Base-by-base conservation (phyloP, 1,139 yeast genomes). In the Lodderomyces margitis region DNA sequence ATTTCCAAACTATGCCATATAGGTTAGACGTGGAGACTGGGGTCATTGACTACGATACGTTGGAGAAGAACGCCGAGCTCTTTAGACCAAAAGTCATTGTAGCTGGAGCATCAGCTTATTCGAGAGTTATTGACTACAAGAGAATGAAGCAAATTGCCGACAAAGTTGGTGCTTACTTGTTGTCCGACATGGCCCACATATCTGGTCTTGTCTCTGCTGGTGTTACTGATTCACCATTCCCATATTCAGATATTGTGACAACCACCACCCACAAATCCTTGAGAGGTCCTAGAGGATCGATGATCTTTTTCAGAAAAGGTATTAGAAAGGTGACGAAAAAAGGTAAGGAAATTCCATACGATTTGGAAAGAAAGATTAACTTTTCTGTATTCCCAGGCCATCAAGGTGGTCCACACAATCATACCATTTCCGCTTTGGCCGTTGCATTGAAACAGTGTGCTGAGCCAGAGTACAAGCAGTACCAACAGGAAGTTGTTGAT, bases 401-500 rank as follows among this genome's bases (percentile, higher is more conserved):
- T 68, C 98, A 91, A 75, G 98, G 98, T 73, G 98, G 98, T 59
- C 98, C 98, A 54, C 97, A 91, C 68, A 91, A 91, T 75, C 97
- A 91, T 69, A 91, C 97, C 55, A 91, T 91, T 59, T 85, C 96
- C 51, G 98, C 97, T 10, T 72, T 91, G 55, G 95, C 97, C 6
- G 95, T 87, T 46, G 97, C 97, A 19, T 79, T 91, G 61, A 88
- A 88, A 64, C 97, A 91, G 74, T 89, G 96, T 43, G 70, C 77
- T 47, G 71, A 86, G 38, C 95, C 95, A 42, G 96, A 89, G 65
- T 91, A 82, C 70, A 82, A 80, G 61, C 80, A 81, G 57, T 91
- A 91, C 70, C 98, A 91, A 70, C 62, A 80, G 60, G 80, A 82
- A 53, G 95, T 91, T 41, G 79, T 91, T 50, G 71, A 75, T 55